Base-by-base conservation (phyloP, 1,139 yeast species). In the Taiozyma sp. region DNA sequence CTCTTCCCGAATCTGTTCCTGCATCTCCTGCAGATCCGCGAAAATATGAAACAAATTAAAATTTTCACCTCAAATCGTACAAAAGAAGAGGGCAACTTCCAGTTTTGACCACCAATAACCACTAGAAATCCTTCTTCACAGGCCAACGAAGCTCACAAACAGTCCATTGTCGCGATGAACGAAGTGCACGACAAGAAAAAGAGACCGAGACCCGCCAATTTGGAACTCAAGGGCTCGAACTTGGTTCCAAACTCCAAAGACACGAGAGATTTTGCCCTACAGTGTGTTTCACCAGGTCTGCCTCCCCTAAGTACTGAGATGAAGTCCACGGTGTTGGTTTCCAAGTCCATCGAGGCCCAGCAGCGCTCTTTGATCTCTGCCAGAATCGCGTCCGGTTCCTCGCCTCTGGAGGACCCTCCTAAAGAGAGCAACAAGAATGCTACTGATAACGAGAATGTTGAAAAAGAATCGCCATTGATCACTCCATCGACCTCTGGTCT, bases 281-380 rank as follows among this genome's bases (percentile, higher is more conserved):
- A 63, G 39, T 60, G 65, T 47, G 56, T 62, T 21, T 62, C 67
- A 30, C 82, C 82, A n/a, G 80, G 80, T 0, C 62, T 76, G 39
- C 77, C 80, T 3, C 72, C 70, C 14, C 60, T 77, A 39, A 71
- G 68, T 55, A 71, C 70, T 32, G 78, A 76, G 56, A 76, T 78
- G 80, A 71, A 71, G 52, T 61, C 72, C 40, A 76, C 81, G 2
- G 69, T 78, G 47, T 66, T 70, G 51, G 66, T 74, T 16, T 74
- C 80, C 44, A 75, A 74, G 56, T 62, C 69, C 46, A 78, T 79
- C 24, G 75, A 77, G 53, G 71, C 69, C 48, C 81, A 78, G 55
- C 83, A 79, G 58, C 69, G 72, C 43, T 66, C 68, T 45, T 63
- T 78, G 45, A 78, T 79, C 37, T 79, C 79, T 2, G 66, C 75